These are phyloP conservation scores for Carpinus viminea DNA, from an alignment of 306 rosid genomes.

Conservation along the genomic window DNA sequence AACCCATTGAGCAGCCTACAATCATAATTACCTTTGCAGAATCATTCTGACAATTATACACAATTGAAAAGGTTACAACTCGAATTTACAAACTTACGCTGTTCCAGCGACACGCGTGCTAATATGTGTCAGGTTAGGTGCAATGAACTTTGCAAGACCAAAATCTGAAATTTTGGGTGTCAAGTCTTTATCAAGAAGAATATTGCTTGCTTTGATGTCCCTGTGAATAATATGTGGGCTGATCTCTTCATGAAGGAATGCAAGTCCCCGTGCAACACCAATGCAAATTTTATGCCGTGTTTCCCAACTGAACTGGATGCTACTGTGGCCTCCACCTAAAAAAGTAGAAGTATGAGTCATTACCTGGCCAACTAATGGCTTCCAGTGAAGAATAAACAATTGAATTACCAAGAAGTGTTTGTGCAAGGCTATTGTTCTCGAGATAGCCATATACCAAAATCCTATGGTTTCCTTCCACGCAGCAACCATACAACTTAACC, in stretches of 20 bases:
- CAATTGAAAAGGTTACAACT: constrained; percentile 1
- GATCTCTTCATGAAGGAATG: constrained; percentile 71
- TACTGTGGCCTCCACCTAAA: constrained; percentile 52
- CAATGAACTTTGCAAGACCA: constrained; percentile 84
- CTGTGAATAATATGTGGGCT: constrained; percentile 74
- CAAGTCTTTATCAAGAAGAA: constrained; percentile 62
- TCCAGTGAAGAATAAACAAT: constrained; percentile 14
- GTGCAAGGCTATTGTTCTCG: constrained; percentile 81
- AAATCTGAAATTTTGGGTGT: constrained; percentile 77
- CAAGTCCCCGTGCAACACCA: constrained; percentile 75
- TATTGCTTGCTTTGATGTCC: constrained; percentile 82
- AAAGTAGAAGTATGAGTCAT: constrained; percentile 28
- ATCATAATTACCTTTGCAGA: not conserved
- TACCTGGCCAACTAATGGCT: constrained; percentile 5
- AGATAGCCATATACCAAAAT: constrained; percentile 88
- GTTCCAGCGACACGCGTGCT: constrained; percentile 88
- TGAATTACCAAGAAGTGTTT: constrained; percentile 62
- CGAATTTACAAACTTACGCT: constrained; percentile 45
- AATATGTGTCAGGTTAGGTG: constrained; percentile 65
- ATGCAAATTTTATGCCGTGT: constrained; percentile 59
- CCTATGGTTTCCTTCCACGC: constrained; percentile 64
- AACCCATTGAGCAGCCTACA: not conserved
- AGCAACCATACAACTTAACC: constrained; percentile 79
- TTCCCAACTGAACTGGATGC: constrained; percentile 62
- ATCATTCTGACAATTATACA: not conserved